Conservation (phyloP, 345 rosid species). For the Kernera saxatilis region DNA sequence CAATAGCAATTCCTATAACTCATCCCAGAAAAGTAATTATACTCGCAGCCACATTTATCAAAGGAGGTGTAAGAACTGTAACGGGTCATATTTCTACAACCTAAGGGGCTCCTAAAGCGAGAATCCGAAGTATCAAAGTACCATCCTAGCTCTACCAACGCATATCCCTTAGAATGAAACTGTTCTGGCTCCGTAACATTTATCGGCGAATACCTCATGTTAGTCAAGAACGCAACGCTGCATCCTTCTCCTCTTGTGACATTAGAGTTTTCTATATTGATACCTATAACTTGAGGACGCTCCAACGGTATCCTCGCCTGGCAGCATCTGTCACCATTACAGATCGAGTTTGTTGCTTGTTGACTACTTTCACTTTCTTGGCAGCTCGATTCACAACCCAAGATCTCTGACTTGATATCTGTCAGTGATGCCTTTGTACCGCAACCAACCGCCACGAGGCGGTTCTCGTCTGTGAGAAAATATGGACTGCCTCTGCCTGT, state of each 20-base stretch:
- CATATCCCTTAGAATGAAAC: neutral
- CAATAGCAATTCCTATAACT: constrained; percentile 31
- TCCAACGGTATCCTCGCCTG: constrained; percentile 27
- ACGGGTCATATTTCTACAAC: constrained; percentile 15
- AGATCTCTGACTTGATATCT: neutral
- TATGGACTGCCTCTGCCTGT: constrained; percentile 27
- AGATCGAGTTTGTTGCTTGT: constrained; percentile 13
- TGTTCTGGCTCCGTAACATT: constrained; percentile 14
- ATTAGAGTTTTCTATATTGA: neutral
- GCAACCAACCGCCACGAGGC: constrained; percentile 37
- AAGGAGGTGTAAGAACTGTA: neutral
- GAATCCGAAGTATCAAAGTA: constrained; percentile 25
- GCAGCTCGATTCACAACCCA: constrained; percentile 42
- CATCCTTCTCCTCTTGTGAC: neutral
- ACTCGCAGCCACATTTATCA: constrained; percentile 5
- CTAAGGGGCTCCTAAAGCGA: constrained; percentile 1
- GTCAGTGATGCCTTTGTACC: neutral
- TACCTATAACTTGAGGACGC: neutral
- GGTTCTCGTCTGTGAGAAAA: constrained; percentile 24
- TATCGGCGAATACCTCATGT: neutral
- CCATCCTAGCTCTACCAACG: constrained; percentile 36
- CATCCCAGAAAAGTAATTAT: constrained; percentile 6
- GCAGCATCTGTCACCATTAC: constrained; percentile 44
- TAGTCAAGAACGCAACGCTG: constrained; percentile 24
- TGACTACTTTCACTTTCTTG: neutral